phyloP scores from a whole-genome alignment of 768 basidiomycete species.

The Panellus pusillus region DNA sequence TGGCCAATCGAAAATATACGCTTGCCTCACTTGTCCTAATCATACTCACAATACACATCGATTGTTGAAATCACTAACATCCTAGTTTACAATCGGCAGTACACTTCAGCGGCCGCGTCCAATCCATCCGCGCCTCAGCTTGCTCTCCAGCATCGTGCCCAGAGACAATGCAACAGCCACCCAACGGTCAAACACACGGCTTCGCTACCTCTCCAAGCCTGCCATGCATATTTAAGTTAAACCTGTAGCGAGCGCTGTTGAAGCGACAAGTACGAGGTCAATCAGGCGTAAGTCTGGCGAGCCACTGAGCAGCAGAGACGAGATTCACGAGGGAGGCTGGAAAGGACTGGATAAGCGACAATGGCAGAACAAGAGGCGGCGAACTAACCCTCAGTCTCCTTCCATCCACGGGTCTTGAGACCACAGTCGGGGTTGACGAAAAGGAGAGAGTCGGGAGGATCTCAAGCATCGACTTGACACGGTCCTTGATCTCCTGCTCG shows the following conservation, averaged over 20 bases:
- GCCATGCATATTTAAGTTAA: constrained; percentile 37
- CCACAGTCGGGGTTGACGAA: constrained; percentile 98
- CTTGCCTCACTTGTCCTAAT: not conserved
- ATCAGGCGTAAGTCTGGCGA: constrained; percentile 77
- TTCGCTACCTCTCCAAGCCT: constrained; percentile 17
- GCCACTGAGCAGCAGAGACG: constrained; percentile 92
- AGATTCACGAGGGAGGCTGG: constrained; percentile 79
- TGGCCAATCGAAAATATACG: no score
- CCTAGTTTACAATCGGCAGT: constrained; percentile 15
- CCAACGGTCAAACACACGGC: constrained; percentile 51
- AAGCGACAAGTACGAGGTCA: constrained; percentile 61
- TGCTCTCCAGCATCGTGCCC: constrained; percentile 6
- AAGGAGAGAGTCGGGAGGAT: constrained; percentile 78
- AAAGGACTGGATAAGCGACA: constrained; percentile 6
- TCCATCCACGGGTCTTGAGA: constrained; percentile 98
- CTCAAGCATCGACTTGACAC: constrained; percentile 79
- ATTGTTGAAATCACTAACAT: constrained; percentile 21
- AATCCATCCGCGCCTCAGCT: constrained; percentile 5
- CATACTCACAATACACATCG: not conserved
- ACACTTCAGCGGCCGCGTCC: constrained; percentile 5
- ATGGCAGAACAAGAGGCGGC: constrained; percentile 5
- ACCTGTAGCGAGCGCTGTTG: constrained; percentile 85
- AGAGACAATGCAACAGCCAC: constrained; percentile 46
- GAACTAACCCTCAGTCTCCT: constrained; percentile 80
- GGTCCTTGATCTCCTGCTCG: constrained; percentile 91